Evolutionary conservation across 2,329 filamentous ascomycete species (phyloP).

Genomic region (Pestalotiopsis sp.): DNA sequence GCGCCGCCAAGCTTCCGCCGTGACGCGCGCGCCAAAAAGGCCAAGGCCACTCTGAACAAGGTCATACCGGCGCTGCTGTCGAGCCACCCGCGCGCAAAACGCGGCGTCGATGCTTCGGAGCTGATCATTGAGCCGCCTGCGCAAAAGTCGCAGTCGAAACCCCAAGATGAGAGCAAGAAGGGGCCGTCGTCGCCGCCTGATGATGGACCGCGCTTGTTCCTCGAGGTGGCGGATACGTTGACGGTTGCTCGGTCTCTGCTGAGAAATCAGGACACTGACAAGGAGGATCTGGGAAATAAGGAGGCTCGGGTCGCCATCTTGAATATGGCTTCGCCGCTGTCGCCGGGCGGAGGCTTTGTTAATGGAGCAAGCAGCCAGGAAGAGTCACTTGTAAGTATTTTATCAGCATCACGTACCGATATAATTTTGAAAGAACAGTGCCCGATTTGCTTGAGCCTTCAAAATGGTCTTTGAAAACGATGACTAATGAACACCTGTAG

Average conservation of each 20-base stretch:
- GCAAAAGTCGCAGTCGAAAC: background rate
- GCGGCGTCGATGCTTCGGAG: conserved; percentile 53
- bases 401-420: background rate
- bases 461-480: background rate
- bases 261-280: conserved; percentile 2
- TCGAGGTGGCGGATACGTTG: conserved; percentile 55
- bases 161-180: background rate
- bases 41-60: conserved; percentile 59
- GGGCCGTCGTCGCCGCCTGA: background rate
- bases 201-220: conserved; percentile 37
- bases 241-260: conserved; percentile 46
- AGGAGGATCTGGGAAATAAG: conserved; percentile 17
- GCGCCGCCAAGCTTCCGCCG: conserved; percentile 31
- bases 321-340: conserved; percentile 65
- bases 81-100: conserved; percentile 55
- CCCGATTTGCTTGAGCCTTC: no score
- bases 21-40: conserved; percentile 50
- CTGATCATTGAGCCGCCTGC: conserved; percentile 39
- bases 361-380: conserved; percentile 62
- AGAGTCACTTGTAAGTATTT: conserved; percentile 46
- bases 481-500: background rate
- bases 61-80: conserved; percentile 57
- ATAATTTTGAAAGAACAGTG: background rate
- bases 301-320: conserved; percentile 50
- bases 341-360: conserved; percentile 62